These are phyloP conservation scores for Gaeumannomyces tritici DNA, from an alignment of 2,329 filamentous ascomycete genomes.

Conservation along the genomic window DNA sequence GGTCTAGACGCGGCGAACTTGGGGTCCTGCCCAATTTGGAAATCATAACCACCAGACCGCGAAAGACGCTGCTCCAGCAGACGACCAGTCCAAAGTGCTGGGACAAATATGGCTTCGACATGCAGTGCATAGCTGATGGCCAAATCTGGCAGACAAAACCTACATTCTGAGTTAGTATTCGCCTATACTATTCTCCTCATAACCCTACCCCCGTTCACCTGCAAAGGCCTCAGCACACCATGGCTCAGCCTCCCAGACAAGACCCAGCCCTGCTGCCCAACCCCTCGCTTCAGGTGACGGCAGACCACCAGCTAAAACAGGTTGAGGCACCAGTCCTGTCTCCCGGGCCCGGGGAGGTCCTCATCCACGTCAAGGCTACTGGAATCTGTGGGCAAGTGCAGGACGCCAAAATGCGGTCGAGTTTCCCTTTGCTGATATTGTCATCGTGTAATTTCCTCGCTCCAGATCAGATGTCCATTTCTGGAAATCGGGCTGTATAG, in stretches of 20 bases:
- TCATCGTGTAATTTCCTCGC: no score
- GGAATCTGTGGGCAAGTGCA: constrained; percentile 50
- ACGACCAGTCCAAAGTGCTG: not conserved
- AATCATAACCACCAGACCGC: not conserved
- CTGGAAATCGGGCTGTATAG: constrained; percentile 57
- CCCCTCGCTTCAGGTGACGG: constrained; percentile 49
- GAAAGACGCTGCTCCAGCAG: not conserved
- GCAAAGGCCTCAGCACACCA: not conserved
- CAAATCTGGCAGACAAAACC: not conserved
- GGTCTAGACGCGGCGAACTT: not conserved
- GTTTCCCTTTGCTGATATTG: not conserved
- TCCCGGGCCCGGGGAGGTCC: constrained; percentile 42
- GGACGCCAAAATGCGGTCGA: not conserved
- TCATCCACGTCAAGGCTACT: constrained; percentile 52
- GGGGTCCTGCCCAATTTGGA: not conserved
- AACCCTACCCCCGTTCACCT: no score
- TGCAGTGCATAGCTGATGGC: not conserved
- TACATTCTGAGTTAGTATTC: no score
- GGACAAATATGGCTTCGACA: not conserved
- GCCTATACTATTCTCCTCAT: not conserved
- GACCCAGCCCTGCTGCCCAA: constrained; percentile 24
- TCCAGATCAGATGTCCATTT: constrained; percentile 57
- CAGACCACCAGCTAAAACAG: constrained; percentile 47
- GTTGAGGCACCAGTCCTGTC: constrained; percentile 46
- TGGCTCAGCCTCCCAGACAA: no score